Evolutionary conservation across 495 filamentous ascomycete genomes (phyloP), one percentile per base, ranked within the genome.

Genomic region (Xanthoparmelia taractica): DNA sequence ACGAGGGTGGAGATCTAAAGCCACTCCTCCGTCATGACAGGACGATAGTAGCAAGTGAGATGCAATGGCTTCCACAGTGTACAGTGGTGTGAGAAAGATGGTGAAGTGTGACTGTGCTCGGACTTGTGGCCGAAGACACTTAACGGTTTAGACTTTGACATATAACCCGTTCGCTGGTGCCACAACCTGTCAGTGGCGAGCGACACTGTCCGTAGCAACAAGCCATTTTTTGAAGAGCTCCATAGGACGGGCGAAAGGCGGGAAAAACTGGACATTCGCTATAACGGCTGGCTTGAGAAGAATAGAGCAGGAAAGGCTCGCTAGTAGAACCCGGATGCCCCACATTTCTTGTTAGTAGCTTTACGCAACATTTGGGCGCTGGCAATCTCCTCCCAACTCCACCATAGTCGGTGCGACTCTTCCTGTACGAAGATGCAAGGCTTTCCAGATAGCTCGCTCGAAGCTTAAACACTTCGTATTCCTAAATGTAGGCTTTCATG

Each of bases 201-300:
- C 48, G 25, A 52, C 48, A 29, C 5, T 15, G 13, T 29, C 27
- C 4, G 13, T 31, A 52, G 48, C 15, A 15, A 29, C 48, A 31
- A 29, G 48, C 48, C 48, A 29, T 5, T 31, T 4, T 2, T 31
- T 13, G 0, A 15, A 31, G 27, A 10, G n/a, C n/a, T n/a, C n/a
- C n/a, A 18, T 31, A 31, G 13, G 48, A 31, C 12, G 17, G 48
- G 48, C 25, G 48, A 25, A 15, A 52, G 27, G 48, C 27, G 13
- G 1, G 12, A 52, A 52, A 31, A 11, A 29, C 27, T 31, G 27
- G 15, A 13, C 31, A 31, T 31, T 25, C 48, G 27, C 48, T 31
- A 31, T 23, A 52, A 31, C 48, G 48, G 48, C 48, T 29, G 25
- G 48, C 48, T 52, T 52, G 48, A 52, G 25, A 31, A 52, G 25